Evolutionary conservation across 805 yeast genomes (phyloP), one percentile per base, ranked within the genome.

Genomic region (Starmerella tilneyi): DNA sequence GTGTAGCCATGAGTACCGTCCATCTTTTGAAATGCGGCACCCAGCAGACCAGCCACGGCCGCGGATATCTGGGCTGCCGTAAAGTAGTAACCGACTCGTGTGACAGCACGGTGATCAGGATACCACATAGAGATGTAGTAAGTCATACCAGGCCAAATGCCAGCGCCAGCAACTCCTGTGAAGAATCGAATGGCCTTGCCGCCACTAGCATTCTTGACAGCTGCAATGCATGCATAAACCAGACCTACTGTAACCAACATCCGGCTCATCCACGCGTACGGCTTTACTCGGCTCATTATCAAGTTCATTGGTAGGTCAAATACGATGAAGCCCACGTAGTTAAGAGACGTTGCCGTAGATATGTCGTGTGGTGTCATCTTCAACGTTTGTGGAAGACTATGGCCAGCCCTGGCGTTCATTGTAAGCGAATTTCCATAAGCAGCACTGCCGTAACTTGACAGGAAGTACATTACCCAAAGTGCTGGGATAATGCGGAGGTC

Each of bases 41-140:
- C 75, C 12, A 84, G 84, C 45, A 84, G 71, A 32, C 94, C 94
- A 8, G 88, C 86, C 8, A 77, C 89, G n/a, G 94, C 78, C 1
- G 94, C 88, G 36, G 88, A 78, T n/a, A 84, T 61, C 63, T 84
- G 95, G 1, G 95, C 94, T 17, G 95, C 95, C 1, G 94, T 84
- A 63, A 80, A 84, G 62, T 84, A 84, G 64, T 81, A 84, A 2
- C 95, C 95, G 51, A 84, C 81, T 59, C 95, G 69, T 51, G 75
- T 72, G 2, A 94, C 82, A 53, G 78, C 74, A 48, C 92, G 69
- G 38, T 81, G 78, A 43, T 78, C 74, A 2, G 94, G 94, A 58
- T 84, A 84, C 89, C 94, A 84, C 55, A 84, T 65, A 0, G 88
- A 75, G 34, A 84, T 70, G 57, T 84, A 84, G 63, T 84, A 84